Evolutionary conservation across 192 early-diverging fungal species (phyloP).

Genomic region (Hyaloraphidium curvatum): DNA sequence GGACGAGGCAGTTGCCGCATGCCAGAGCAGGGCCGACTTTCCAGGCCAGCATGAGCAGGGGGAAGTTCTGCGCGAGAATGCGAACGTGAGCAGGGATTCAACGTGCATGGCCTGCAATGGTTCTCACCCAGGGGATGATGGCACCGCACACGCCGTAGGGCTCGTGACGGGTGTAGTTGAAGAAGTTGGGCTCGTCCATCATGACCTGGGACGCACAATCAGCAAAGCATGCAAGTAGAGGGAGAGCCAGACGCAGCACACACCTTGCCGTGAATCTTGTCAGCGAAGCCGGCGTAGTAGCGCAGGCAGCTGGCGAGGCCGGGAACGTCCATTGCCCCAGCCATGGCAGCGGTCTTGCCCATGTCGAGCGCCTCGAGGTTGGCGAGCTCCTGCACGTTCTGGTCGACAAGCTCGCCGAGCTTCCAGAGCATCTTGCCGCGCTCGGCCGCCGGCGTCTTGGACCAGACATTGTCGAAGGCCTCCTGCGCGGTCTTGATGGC

Average conservation of each 20-base stretch:
- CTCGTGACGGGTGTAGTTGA: background rate
- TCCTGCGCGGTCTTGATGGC: background rate
- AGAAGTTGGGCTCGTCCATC: background rate
- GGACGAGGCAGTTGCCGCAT: background rate
- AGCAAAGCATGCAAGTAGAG: too few species aligned
- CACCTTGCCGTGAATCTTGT: slow-evolving; percentile 4
- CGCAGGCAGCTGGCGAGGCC: background rate
- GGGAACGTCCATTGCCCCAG: background rate
- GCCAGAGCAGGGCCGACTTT: background rate
- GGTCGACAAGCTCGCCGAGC: background rate
- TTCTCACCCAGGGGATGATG: background rate
- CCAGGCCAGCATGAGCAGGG: background rate
- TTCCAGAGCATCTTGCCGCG: background rate
- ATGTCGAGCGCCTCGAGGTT: background rate
- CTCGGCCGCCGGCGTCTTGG: background rate
- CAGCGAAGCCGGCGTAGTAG: background rate
- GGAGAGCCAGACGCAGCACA: too few species aligned
- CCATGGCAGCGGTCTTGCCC: too few species aligned
- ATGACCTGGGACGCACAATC: background rate
- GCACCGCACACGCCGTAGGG: background rate
- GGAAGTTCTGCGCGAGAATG: background rate
- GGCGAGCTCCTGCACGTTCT: background rate
- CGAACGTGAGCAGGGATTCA: background rate
- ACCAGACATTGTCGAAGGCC: slow-evolving; percentile 1
- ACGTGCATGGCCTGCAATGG: background rate